phyloP scores from a whole-genome alignment of 805 yeast species.

The Starmerella geochares region DNA sequence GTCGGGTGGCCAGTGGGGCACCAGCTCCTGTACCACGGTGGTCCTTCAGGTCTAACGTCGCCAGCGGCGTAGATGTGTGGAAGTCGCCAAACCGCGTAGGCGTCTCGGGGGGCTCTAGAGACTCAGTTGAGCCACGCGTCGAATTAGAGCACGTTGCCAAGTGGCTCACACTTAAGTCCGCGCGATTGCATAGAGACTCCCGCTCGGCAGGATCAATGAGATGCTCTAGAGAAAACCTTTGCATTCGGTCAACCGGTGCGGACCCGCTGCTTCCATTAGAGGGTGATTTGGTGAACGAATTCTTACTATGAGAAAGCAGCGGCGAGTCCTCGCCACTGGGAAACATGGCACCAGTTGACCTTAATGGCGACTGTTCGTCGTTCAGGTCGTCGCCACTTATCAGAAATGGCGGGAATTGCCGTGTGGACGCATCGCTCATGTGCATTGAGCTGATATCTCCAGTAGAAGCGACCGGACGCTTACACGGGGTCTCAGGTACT shows the following conservation, averaged over 20 bases:
- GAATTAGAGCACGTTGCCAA: not conserved
- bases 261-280: conserved; percentile 10
- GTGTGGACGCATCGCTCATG: conserved; percentile 9
- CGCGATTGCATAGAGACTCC: not conserved
- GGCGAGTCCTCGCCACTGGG: conserved; percentile 8
- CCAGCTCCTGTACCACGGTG: not conserved
- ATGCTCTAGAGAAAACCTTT: conserved; percentile 19
- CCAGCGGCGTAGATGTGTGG: conserved; percentile 20
- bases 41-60: not conserved
- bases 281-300: not conserved
- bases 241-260: conserved; percentile 21
- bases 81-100: conserved; percentile 19
- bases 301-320: conserved; percentile 6
- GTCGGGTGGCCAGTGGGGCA: conserved; percentile 21
- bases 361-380: not conserved
- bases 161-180: not conserved
- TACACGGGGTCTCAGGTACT: conserved; percentile 55
- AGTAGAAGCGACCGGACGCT: conserved; percentile 24
- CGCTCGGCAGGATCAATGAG: conserved; percentile 9
- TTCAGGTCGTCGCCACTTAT: not conserved
- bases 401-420: conserved; percentile 1
- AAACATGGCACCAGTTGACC: not conserved
- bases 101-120: conserved; percentile 18
- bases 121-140: not conserved
- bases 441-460: conserved; percentile 29